Base-by-base conservation (phyloP, 2,329 filamentous ascomycete genomes). In the Alternaria alternata region DNA sequence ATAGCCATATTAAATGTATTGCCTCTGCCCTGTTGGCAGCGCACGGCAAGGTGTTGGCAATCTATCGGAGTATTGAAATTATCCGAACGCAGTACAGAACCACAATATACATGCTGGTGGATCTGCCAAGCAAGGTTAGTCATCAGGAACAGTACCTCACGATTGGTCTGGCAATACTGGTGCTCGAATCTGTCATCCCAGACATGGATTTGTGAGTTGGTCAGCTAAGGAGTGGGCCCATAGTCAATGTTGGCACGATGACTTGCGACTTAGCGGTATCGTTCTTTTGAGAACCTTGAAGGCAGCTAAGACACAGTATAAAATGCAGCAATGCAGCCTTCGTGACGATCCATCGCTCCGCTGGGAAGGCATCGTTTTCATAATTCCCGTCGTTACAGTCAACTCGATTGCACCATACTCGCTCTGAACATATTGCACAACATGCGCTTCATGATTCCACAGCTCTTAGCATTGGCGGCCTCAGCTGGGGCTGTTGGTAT, bases 401-500 rank as follows among this genome's bases (percentile, higher is more conserved):
- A 9, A 12, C 26, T 52, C 41, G 38, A 38, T 36, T 5, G 36
- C 36, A 51, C 30, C 34, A 42, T 24, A 2, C 20, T 60, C 39
- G 32, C 32, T 57, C 39, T n/a, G 54, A 7, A 42, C 12, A 47
- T 22, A 38, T 18, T 24, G n/a, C 24, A 24, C 57, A 63, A 39
- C 16, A 72, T 70, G 68, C 63, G 57, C n/a, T 64, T 63, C 11
- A 26, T 58, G 28, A 24, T 71, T 20, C 36, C 44, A 18, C n/a
- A 49, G 11, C 18, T 70, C 42, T 11, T 66, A 24, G 62, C 65
- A 12, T 43, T 72, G n/a, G 59, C 56, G 8, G 41, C 61, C 12
- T 63, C 64, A n/a, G 71, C 64, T 18, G 49, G 62, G 20, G 72
- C 72, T n/a, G 53, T 63, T 6, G 70, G 72, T 9, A 66, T 65